Conservation (phyloP, 495 filamentous ascomycete species). For the Massariosphaeria phaeospora region DNA sequence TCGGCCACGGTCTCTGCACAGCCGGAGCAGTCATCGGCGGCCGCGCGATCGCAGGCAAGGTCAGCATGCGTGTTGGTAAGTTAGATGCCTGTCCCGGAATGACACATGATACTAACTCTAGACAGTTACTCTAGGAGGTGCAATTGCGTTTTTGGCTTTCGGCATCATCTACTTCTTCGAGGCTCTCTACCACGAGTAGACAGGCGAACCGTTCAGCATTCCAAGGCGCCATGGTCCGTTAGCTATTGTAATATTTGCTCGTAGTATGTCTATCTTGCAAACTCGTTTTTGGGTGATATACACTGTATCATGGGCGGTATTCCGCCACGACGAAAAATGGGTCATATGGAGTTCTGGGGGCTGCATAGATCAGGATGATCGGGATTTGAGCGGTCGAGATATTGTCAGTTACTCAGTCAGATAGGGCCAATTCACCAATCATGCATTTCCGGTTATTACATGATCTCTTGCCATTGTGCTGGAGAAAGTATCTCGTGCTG, state of each 20-base stretch:
- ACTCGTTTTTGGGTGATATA: too few species aligned
- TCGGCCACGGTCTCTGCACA: conserved; percentile 85
- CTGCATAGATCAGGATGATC: conserved; percentile 14
- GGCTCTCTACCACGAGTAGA: conserved; percentile 43
- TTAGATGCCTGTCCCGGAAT: conserved; percentile 31
- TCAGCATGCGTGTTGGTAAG: conserved; percentile 96
- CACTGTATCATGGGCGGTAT: too few species aligned
- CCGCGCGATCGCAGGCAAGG: conserved; percentile 82
- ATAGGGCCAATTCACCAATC: too few species aligned
- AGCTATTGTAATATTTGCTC: conserved; percentile 20
- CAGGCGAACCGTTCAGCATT: not conserved
- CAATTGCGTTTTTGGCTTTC: conserved; percentile 84
- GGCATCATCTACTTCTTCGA: conserved; percentile 87
- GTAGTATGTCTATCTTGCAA: too few species aligned
- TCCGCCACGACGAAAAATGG: conserved; percentile 19
- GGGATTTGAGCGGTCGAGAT: too few species aligned
- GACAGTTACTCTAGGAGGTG: conserved; percentile 88
- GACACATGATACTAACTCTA: not conserved
- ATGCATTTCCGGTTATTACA: too few species aligned
- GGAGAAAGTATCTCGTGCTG: too few species aligned
- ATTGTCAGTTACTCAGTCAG: too few species aligned
- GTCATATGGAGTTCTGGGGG: conserved; percentile 10
- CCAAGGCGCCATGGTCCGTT: too few species aligned
- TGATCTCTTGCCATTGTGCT: too few species aligned
- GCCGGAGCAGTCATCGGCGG: conserved; percentile 91